Conservation (phyloP, 345 rosid species). For the Dovyalis caffra region DNA sequence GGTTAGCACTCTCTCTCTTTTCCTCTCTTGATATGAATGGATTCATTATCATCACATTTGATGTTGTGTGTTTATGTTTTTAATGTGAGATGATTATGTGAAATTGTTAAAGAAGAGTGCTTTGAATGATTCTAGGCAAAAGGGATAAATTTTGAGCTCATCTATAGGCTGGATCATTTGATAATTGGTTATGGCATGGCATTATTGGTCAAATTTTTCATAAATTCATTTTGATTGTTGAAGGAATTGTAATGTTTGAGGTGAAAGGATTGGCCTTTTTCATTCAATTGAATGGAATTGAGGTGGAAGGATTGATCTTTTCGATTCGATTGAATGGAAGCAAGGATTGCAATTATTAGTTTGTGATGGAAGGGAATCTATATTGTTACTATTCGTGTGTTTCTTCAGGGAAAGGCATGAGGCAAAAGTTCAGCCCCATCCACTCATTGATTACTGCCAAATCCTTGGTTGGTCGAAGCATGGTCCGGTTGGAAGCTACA, state of each 20-base stretch:
- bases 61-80: not conserved
- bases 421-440: not conserved
- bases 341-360: not conserved
- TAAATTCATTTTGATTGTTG: not conserved
- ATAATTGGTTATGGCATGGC: not conserved
- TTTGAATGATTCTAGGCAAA: not conserved
- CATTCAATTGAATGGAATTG: not conserved
- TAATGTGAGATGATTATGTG: not conserved
- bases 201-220: not conserved
- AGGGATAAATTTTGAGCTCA: not conserved
- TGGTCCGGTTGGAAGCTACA: not conserved
- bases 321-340: not conserved
- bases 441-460: not conserved
- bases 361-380: not conserved
- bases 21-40: not conserved
- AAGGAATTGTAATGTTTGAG: not conserved
- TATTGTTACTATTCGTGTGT: not conserved
- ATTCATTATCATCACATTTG: not conserved
- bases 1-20: conserved; percentile 47
- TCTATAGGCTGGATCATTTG: conserved; percentile 3
- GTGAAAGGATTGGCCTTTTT: not conserved
- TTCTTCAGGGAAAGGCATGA: not conserved
- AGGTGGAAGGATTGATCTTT: not conserved
- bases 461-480: not conserved
- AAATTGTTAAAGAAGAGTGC: not conserved